Evolutionary conservation across 768 basidiomycete species (phyloP).

Genomic region (Pleurotus ostreatus): DNA sequence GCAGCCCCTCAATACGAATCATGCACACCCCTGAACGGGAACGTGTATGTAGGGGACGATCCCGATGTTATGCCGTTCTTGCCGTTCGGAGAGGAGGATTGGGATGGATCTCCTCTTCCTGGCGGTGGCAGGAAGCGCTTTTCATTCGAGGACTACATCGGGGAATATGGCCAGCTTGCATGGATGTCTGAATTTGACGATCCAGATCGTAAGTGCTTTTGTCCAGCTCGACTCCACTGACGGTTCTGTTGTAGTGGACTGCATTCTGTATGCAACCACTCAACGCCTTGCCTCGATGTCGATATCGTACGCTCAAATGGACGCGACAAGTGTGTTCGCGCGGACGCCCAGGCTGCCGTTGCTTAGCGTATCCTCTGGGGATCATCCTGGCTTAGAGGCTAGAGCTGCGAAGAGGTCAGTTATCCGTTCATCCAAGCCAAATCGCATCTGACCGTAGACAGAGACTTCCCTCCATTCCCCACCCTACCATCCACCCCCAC

Average conservation of each 20-base stretch:
- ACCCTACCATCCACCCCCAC: background rate
- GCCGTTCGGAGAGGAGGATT: constrained; percentile 56
- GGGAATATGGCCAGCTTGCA: constrained; percentile 39
- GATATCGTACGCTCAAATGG: constrained; percentile 41
- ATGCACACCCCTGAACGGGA: constrained; percentile 47
- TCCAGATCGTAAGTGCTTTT: constrained; percentile 29
- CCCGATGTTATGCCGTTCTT: constrained; percentile 53
- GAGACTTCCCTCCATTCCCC: constrained; percentile 23
- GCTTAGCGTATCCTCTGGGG: too few relatives aligned
- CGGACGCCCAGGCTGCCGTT: too few relatives aligned
- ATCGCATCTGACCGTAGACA: background rate
- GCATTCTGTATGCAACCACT: too few relatives aligned
- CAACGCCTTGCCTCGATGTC: too few relatives aligned
- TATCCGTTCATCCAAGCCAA: too few relatives aligned
- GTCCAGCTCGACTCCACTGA: too few relatives aligned
- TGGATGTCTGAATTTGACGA: constrained; percentile 42
- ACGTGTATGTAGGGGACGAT: constrained; percentile 55
- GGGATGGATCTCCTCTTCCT: too few relatives aligned
- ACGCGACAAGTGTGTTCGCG: constrained; percentile 37
- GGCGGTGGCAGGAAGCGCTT: too few relatives aligned
- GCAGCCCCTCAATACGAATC: constrained; percentile 44
- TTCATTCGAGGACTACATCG: constrained; percentile 22
- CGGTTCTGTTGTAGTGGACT: constrained; percentile 10
- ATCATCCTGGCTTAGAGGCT: too few relatives aligned
- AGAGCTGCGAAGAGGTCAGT: too few relatives aligned